Percentiles rank a stretch among this genome's conserved stretches.
These are phyloP conservation scores for Thalia dealbata DNA, from an alignment of 176 grass and related monocot species.

Conservation along the genomic window DNA sequence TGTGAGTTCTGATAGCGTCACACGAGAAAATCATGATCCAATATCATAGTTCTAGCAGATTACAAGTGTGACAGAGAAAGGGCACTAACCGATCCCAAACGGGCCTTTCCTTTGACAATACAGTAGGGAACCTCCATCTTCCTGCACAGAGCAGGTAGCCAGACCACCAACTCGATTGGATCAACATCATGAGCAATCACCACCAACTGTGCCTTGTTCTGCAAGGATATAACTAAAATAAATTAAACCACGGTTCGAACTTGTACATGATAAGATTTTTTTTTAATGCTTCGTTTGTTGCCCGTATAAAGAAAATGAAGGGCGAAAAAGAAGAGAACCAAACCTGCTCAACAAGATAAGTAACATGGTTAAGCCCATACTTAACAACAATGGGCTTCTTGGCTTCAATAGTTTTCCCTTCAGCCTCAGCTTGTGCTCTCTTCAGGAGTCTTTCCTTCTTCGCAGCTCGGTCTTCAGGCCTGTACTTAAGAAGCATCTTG, in stretches of 20 bases:
- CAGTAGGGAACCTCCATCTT: conserved; percentile 76
- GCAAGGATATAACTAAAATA: not conserved
- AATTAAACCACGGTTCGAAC: too few species aligned
- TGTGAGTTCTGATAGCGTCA: too few species aligned
- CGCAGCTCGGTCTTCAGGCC: conserved; percentile 47
- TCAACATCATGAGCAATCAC: conserved; percentile 66
- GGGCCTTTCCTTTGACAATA: conserved; percentile 63
- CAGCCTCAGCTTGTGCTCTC: conserved; percentile 51
- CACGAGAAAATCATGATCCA: not conserved
- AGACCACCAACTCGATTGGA: conserved; percentile 61
- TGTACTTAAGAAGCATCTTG: conserved; percentile 69
- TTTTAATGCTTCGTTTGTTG: too few species aligned
- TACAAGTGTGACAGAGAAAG: not conserved
- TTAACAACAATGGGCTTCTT: conserved; percentile 76
- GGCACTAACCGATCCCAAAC: conserved; percentile 44
- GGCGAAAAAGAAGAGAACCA: not conserved
- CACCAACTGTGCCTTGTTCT: conserved; percentile 65
- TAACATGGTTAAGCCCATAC: conserved; percentile 72
- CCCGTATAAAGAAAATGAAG: too few species aligned
- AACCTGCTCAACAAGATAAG: conserved; percentile 69
- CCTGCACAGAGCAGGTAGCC: conserved; percentile 67
- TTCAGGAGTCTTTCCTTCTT: conserved; percentile 66
- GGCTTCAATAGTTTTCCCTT: conserved; percentile 46
- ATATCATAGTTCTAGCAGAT: not conserved
- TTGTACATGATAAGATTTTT: too few species aligned